Evolutionary conservation across 2,329 filamentous ascomycete species (phyloP).

Genomic region (Microsporum audouinii): DNA sequence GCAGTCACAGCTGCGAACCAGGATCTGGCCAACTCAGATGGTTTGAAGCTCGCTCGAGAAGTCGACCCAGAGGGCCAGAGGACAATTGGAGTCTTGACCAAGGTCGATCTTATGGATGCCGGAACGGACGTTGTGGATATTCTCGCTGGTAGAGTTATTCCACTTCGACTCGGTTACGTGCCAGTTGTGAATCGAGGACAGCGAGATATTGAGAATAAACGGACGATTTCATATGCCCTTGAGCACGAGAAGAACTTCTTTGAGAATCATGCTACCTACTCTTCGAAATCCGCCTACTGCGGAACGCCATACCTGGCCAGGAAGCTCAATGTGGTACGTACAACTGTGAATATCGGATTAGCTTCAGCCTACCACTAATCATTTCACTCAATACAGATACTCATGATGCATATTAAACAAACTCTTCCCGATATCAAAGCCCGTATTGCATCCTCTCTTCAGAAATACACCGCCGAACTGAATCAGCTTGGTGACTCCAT

Average conservation of each 20-base stretch:
- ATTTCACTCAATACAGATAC: slow-evolving; percentile 46
- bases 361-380: background rate
- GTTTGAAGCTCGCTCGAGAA: slow-evolving; percentile 87
- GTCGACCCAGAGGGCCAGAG: slow-evolving; percentile 95
- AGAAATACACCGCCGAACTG: slow-evolving; percentile 81
- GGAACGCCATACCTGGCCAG: slow-evolving; percentile 92
- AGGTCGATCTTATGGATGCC: slow-evolving; percentile 98
- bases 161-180: slow-evolving; percentile 84
- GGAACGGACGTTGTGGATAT: slow-evolving; percentile 98
- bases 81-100: slow-evolving; percentile 95
- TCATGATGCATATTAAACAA: slow-evolving; percentile 99
- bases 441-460: slow-evolving; percentile 81
- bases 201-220: slow-evolving; percentile 96
- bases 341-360: background rate
- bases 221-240: slow-evolving; percentile 78
- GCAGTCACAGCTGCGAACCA: slow-evolving; percentile 95
- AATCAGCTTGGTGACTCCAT: slow-evolving; percentile 79
- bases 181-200: slow-evolving; percentile 97
- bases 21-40: slow-evolving; percentile 97
- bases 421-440: slow-evolving; percentile 97
- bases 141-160: slow-evolving; percentile 92
- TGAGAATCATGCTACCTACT: slow-evolving; percentile 95
- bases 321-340: slow-evolving; percentile 71
- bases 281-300: slow-evolving; percentile 97
- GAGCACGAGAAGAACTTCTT: slow-evolving; percentile 96